A percentile compares a stretch with the other conserved stretches of the same genome.
These are phyloP conservation scores for Senecio squalidus DNA, from an alignment of 140 eudicot genomes.

Conservation along the genomic window DNA sequence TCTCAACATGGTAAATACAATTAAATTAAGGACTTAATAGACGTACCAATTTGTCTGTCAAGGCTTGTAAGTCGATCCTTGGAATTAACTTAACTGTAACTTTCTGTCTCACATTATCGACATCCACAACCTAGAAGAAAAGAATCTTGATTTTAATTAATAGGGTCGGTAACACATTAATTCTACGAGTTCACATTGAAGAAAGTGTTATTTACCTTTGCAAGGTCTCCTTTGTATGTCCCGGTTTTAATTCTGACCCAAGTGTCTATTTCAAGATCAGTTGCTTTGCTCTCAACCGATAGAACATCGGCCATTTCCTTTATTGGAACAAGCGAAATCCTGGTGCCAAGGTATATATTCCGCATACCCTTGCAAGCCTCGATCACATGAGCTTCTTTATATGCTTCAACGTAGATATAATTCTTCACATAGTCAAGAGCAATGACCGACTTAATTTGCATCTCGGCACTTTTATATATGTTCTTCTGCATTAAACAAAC, in stretches of 20 bases:
- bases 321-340: slow-evolving; percentile 76
- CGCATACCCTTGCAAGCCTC: too few relatives aligned
- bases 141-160: background rate
- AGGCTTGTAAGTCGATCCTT: too few relatives aligned
- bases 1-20: background rate
- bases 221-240: slow-evolving; percentile 90
- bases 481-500: too few relatives aligned
- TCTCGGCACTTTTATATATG: too few relatives aligned
- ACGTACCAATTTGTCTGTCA: slow-evolving; percentile 73
- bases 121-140: slow-evolving; percentile 54
- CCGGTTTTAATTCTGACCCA: slow-evolving; percentile 91
- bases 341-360: slow-evolving; percentile 50
- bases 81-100: too few relatives aligned
- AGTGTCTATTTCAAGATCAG: slow-evolving; percentile 67
- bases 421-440: too few relatives aligned
- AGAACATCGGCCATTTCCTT: slow-evolving; percentile 98
- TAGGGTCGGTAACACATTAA: too few relatives aligned
- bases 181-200: background rate
- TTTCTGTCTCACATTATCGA: too few relatives aligned
- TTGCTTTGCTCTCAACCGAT: slow-evolving; percentile 85
- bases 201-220: slow-evolving; percentile 42
- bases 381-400: too few relatives aligned
- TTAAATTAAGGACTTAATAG: background rate
- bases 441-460: too few relatives aligned
- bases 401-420: too few relatives aligned